Conservation (phyloP, 768 basidiomycete species). For the Collybiopsis confluens region DNA sequence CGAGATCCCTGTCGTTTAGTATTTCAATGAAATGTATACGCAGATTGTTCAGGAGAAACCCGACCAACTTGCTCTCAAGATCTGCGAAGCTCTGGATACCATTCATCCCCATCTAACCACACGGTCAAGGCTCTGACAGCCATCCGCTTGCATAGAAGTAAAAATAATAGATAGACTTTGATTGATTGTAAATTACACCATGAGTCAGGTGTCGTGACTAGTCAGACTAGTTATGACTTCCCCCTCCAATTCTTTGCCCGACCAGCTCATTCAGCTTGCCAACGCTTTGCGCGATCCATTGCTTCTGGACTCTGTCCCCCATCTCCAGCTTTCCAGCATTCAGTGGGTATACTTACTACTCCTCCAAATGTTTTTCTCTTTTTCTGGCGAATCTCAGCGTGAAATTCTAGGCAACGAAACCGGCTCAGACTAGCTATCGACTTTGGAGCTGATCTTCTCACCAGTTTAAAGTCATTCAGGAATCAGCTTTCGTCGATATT, state of each 20-base stretch:
- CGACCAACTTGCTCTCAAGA: constrained; percentile 29
- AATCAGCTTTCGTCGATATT: not conserved
- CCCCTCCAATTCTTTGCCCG: too few species aligned
- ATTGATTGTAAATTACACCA: too few species aligned
- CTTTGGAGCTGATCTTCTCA: not conserved
- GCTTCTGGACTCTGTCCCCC: not conserved
- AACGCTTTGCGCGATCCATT: not conserved
- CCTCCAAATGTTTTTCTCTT: too few species aligned
- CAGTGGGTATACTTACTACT: too few species aligned
- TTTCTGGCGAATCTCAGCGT: too few species aligned
- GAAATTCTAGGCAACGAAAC: not conserved
- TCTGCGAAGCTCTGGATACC: constrained; percentile 29
- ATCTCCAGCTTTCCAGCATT: not conserved
- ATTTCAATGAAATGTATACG: not conserved
- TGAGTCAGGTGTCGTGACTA: too few species aligned
- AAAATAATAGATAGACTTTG: too few species aligned
- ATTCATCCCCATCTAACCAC: constrained; percentile 12
- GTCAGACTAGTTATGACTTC: too few species aligned
- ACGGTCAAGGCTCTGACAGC: not conserved
- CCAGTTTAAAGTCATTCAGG: not conserved
- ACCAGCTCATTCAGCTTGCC: not conserved
- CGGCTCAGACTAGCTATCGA: not conserved
- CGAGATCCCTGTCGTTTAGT: not conserved
- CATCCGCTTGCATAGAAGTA: not conserved
- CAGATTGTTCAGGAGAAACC: constrained; percentile 46